Evolutionary conservation across 495 filamentous ascomycete genomes (phyloP).

Genomic region (Hyaloscypha variabilis): DNA sequence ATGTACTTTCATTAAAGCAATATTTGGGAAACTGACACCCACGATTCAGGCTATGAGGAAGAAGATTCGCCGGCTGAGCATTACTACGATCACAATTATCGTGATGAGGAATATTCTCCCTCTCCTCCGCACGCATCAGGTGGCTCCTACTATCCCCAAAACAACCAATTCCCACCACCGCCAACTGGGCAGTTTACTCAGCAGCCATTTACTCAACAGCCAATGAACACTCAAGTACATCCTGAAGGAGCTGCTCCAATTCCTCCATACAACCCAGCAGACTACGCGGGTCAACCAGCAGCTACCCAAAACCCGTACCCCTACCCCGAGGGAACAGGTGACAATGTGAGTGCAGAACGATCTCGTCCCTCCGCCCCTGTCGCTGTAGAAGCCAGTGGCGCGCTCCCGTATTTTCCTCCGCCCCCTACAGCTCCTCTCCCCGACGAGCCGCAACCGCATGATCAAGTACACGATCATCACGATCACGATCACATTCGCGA

Average conservation of each 20-base stretch:
- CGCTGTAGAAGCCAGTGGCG: constrained; percentile 7
- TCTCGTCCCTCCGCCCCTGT: constrained; percentile 18
- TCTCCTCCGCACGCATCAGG: constrained; percentile 57
- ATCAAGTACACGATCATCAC: constrained; percentile 5
- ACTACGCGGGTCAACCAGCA: constrained; percentile 37
- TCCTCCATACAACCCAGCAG: constrained; percentile 45
- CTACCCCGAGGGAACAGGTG: constrained; percentile 29
- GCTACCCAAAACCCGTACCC: constrained; percentile 21
- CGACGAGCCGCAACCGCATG: constrained; percentile 19
- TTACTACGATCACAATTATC: constrained; percentile 37
- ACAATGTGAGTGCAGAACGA: constrained; percentile 37
- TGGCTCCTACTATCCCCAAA: constrained; percentile 49
- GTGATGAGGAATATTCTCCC: constrained; percentile 37
- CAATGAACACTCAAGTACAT: constrained; percentile 19
- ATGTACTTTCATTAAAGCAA: background rate
- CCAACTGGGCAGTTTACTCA: constrained; percentile 31
- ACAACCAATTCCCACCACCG: constrained; percentile 45
- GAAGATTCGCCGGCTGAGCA: constrained; percentile 38
- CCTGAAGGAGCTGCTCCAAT: constrained; percentile 30
- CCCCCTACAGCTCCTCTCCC: constrained; percentile 30
- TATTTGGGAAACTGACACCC: constrained; percentile 19
- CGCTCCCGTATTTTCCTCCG: constrained; percentile 29
- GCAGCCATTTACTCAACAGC: constrained; percentile 23
- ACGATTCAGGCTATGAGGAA: constrained; percentile 31
- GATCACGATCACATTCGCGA: constrained; percentile 4